Conservation (phyloP, 495 filamentous ascomycete species). For the Parachaetomium inaequale region DNA sequence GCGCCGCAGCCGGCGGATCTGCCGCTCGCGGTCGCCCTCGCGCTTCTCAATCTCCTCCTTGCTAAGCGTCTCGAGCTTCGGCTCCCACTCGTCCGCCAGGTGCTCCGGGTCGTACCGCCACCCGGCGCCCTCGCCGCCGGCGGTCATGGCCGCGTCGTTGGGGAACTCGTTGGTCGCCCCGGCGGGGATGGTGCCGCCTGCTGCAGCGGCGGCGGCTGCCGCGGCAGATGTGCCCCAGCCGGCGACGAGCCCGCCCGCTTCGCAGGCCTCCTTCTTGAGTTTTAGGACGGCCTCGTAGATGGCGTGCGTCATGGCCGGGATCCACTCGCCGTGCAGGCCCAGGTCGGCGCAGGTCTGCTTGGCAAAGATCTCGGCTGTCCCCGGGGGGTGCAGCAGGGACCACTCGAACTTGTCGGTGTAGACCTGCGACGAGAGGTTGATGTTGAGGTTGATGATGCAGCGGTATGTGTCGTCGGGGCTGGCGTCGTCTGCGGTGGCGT, state of each 20-base stretch:
- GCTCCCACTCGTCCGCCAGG: constrained; percentile 88
- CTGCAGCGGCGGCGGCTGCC: constrained; percentile 28
- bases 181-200: constrained; percentile 48
- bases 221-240: constrained; percentile 50
- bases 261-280: constrained; percentile 93
- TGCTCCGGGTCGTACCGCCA: constrained; percentile 94
- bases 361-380: constrained; percentile 89
- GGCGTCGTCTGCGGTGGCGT: constrained; percentile 21
- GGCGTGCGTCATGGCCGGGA: constrained; percentile 87
- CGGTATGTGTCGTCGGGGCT: constrained; percentile 91
- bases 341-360: constrained; percentile 88
- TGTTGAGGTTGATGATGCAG: constrained; percentile 84
- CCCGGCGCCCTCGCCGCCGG: constrained; percentile 61
- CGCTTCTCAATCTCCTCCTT: constrained; percentile 98
- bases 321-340: constrained; percentile 86
- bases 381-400: constrained; percentile 88
- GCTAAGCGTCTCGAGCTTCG: constrained; percentile 80
- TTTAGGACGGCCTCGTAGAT: constrained; percentile 94
- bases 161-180: constrained; percentile 61
- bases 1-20: constrained; percentile 77
- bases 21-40: constrained; percentile 88
- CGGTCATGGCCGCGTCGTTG: constrained; percentile 76
- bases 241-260: constrained; percentile 73
- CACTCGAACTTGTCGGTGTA: constrained; percentile 99
- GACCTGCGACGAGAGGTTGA: constrained; percentile 86